A percentile compares a stretch with the other conserved stretches of the same genome.
Conservation (phyloP, 2,329 filamentous ascomycete species). For the Penicillium sp. region DNA sequence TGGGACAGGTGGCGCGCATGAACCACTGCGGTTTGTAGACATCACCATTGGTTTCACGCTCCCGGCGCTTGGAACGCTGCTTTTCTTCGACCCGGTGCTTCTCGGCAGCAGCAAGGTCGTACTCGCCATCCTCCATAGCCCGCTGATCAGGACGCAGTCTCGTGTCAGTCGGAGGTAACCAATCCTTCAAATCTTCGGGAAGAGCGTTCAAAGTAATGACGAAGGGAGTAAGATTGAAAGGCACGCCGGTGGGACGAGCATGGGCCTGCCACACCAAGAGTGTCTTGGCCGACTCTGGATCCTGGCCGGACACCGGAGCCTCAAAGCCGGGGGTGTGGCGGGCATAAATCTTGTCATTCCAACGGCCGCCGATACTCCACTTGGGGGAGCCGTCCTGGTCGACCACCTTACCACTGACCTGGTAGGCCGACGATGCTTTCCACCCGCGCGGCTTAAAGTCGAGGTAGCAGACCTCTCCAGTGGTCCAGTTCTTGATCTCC, state of each 20-base stretch:
- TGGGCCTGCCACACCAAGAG: slow-evolving; percentile 94
- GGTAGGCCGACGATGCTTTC: slow-evolving; percentile 90
- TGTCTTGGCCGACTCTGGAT: slow-evolving; percentile 65
- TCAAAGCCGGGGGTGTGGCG: slow-evolving; percentile 90
- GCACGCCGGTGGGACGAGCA: slow-evolving; percentile 74
- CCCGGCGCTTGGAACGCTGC: slow-evolving; percentile 72
- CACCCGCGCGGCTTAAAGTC: slow-evolving; percentile 96
- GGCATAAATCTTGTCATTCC: slow-evolving; percentile 97
- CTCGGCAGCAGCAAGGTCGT: slow-evolving; percentile 87
- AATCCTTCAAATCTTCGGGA: slow-evolving; percentile 72
- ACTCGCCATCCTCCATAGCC: slow-evolving; percentile 98
- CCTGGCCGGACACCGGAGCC: slow-evolving; percentile 54
- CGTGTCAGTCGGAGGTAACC: slow-evolving; percentile 88
- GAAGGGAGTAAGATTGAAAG: slow-evolving; percentile 96
- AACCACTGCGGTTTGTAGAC: slow-evolving; percentile 89
- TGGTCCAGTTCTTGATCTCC: slow-evolving; percentile 97
- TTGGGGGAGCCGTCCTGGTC: slow-evolving; percentile 76
- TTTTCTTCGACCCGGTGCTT: slow-evolving; percentile 94
- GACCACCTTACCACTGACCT: slow-evolving; percentile 81
- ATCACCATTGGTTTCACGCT: slow-evolving; percentile 73
- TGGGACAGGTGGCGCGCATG: slow-evolving; percentile 64
- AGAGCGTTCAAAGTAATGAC: slow-evolving; percentile 91
- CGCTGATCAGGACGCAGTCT: slow-evolving; percentile 90
- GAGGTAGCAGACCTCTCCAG: slow-evolving; percentile 81
- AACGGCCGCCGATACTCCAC: slow-evolving; percentile 87